These are phyloP conservation scores for Suillus placidus DNA, from an alignment of 768 basidiomycete species.

Conservation along the genomic window DNA sequence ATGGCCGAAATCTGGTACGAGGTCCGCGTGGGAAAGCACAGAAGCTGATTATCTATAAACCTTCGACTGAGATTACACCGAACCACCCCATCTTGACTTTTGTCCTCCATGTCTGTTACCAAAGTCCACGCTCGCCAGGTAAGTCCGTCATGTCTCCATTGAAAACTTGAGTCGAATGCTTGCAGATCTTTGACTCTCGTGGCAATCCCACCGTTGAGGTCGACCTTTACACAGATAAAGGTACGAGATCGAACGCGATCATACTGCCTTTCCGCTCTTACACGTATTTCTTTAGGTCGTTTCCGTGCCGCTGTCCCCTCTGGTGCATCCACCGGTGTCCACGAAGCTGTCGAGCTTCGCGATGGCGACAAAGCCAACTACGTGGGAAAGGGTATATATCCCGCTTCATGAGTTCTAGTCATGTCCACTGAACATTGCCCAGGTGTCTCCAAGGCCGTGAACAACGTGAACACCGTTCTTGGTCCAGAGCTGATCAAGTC, in stretches of 20 bases:
- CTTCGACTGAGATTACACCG: constrained; percentile 4
- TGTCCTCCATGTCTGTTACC: constrained; percentile 81
- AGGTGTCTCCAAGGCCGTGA: constrained; percentile 94
- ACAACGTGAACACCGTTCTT: constrained; percentile 91
- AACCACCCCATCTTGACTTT: constrained; percentile 22
- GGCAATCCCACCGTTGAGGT: constrained; percentile 98
- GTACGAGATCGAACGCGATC: constrained; percentile 42
- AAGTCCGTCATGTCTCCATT: constrained; percentile 20
- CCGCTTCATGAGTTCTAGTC: not conserved
- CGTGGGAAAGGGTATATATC: constrained; percentile 85
- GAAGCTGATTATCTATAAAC: constrained; percentile 10
- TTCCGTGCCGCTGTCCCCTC: constrained; percentile 97
- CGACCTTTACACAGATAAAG: constrained; percentile 86
- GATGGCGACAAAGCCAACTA: constrained; percentile 93
- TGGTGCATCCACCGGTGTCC: constrained; percentile 96
- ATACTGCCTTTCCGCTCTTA: constrained; percentile 8
- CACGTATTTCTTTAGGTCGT: constrained; percentile 56
- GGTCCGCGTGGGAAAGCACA: constrained; percentile 38
- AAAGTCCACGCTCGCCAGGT: constrained; percentile 95
- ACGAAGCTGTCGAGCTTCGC: constrained; percentile 98
- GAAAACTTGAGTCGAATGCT: constrained; percentile 18
- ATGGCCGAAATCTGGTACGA: constrained; percentile 16
- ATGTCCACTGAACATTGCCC: constrained; percentile 7
- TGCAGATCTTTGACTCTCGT: constrained; percentile 98
- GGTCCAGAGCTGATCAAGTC: constrained; percentile 87